Base-by-base conservation (phyloP, 2,329 filamentous ascomycete species). In the Penicillium occitanis region DNA sequence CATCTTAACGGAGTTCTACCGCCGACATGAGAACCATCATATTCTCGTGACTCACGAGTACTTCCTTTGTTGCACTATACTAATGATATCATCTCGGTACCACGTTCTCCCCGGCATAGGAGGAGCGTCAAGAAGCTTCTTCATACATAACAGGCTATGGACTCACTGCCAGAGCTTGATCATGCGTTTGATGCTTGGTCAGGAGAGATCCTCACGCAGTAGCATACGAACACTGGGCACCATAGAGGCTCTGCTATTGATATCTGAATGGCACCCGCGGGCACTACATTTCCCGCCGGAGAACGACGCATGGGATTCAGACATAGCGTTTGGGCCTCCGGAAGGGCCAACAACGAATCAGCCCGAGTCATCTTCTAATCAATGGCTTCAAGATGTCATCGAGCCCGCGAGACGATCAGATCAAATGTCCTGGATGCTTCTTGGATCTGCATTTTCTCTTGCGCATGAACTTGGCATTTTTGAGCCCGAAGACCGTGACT, bases 351-450 rank as follows among this genome's bases (percentile, higher is more conserved):
- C 74, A 76, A n/a, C 76, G 77, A 11, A 68, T 71, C 4, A 74
- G 75, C 57, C 69, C 73, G 14, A 70, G 72, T 71, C 75, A 1
- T 73, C 74, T 17, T 71, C 78, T 2, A 79, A 76, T 65, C 72
- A 79, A 51, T 85, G 83, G 82, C 76, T 81, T 1, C 78, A 84
- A 61, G 83, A 85, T 69, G 83, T 86, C 0, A 80, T 85, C 19
- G 79, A 84, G 46, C 83, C 83, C 0, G 81, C 83, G 1, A 82
- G 80, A 65, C 77, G 82, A 48, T 85, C 82, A 0, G 84, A 85
- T 69, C 78, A 82, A 1, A 86, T 86, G 84, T 86, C 84, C 1
- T 86, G 84, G 84, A 86, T 85, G 80, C 69, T 86, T 35, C 78
- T 86, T 55, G 83, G 83, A 17, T 81, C 80, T 66, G 84, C 82